Base-by-base conservation (phyloP, 106 monocot genomes). In the Hemerocallis citrina region DNA sequence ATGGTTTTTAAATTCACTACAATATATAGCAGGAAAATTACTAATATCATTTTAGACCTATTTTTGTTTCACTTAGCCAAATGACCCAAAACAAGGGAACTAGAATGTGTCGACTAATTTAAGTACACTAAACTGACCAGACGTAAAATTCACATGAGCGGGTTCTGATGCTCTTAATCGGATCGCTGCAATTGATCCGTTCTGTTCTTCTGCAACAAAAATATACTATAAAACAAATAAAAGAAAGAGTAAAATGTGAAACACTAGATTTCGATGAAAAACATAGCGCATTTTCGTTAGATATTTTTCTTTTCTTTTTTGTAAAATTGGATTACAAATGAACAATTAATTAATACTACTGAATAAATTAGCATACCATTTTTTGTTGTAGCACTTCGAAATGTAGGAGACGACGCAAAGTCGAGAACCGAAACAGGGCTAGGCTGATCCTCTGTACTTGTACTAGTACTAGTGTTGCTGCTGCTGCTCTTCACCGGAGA, bases 381-480 rank as follows among this genome's bases (percentile, higher is more conserved):
- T 0, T 61, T 28, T 29, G 39, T 42, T 36, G n/a, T n/a, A n/a
- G n/a, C 47, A 59, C 44, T 65, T 67, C 6, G n/a, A n/a, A n/a
- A 57, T 27, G 64, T 63, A 48, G 83, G 75, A 3, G 81, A 75
- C 8, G 65, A 72, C n/a, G 78, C 49, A 8, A 63, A 61, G 58
- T 89, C 75, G 34, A 89, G 70, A 14, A 81, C 81, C 21, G 89
- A 89, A 36, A 82, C 78, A 6, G 89, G 89, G 39, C 81, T 85
- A 14, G 61, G 80, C 49, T 81, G 74, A 45, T 78, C 76, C 12
- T 36, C 42, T n/a, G n/a, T n/a, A n/a, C n/a, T n/a, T n/a, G n/a
- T n/a, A n/a, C n/a, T n/a, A n/a, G n/a, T n/a, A 29, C 50, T 66
- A 16, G 16, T 3, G 41, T 55, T 67, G 29, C 61, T 30, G 3